A percentile compares a stretch with the other conserved stretches of the same genome.
Evolutionary conservation across 2,329 filamentous ascomycete genomes (phyloP).

Genomic region (Westerdykella ornata): DNA sequence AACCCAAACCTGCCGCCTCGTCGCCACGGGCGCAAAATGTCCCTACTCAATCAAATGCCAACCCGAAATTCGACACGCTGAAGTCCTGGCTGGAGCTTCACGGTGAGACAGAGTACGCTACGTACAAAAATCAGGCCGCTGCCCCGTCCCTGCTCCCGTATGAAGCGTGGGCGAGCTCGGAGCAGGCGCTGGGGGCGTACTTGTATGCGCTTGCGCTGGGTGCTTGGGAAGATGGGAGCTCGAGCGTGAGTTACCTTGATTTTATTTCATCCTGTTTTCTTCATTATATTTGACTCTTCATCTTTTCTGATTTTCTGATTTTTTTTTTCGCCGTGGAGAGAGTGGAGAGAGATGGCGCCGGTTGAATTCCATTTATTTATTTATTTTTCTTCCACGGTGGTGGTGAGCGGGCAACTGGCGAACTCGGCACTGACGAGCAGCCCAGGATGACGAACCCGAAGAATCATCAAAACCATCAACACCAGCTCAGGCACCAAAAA

Average conservation of each 20-base stretch:
- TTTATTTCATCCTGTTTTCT: background rate
- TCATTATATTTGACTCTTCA: too few relatives aligned
- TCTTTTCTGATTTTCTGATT: too few relatives aligned
- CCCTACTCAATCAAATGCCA: background rate
- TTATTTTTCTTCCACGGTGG: too few relatives aligned
- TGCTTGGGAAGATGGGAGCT: slow-evolving; percentile 24
- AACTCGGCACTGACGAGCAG: slow-evolving; percentile 7
- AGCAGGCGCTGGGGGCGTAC: slow-evolving; percentile 23
- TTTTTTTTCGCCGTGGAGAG: background rate
- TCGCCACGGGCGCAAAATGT: too few relatives aligned
- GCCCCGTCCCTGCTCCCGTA: slow-evolving; percentile 21
- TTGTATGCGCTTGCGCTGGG: slow-evolving; percentile 26
- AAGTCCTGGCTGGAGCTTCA: slow-evolving; percentile 16
- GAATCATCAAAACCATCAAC: slow-evolving; percentile 22
- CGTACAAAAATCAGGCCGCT: slow-evolving; percentile 18
- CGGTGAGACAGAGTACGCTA: slow-evolving; percentile 21
- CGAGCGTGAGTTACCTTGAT: slow-evolving; percentile 19
- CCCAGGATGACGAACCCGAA: slow-evolving; percentile 23
- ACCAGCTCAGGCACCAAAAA: slow-evolving; percentile 13
- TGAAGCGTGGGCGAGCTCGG: slow-evolving; percentile 26
- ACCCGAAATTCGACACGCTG: slow-evolving; percentile 8
- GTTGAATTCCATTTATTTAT: too few relatives aligned
- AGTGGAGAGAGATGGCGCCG: too few relatives aligned
- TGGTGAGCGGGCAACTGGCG: too few relatives aligned
- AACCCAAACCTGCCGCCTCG: too few relatives aligned